Evolutionary conservation across 1,284 basidiomycete genomes (phyloP), one percentile per base, ranked within the genome.

Genomic region (Heterobasidion parviporum): DNA sequence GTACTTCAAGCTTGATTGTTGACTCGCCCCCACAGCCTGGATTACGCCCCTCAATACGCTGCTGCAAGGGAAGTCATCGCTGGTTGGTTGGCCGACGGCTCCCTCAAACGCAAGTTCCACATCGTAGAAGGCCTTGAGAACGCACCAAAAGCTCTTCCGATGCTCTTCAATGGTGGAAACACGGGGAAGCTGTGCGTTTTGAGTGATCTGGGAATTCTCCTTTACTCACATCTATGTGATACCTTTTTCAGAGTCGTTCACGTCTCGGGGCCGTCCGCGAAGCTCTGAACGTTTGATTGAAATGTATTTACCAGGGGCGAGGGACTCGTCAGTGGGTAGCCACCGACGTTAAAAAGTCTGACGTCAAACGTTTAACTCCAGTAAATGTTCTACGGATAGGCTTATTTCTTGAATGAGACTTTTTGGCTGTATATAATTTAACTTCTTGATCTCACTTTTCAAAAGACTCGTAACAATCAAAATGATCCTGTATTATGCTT

Each of bases 41-140:
- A 91, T 68, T 93, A 92, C 67, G 75, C 64, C 1, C 59, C 72
- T 1, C 74, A 79, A 59, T 89, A 72, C 63, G 73, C 76, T 5
- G 74, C 68, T 45, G 88, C 84, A 1, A 71, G 78, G 41, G 66
- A 70, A 47, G 81, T 84, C 60, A 70, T 91, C 51, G 73, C 77
- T 0, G 67, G 72, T 33, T 82, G 79, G 61, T 70, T 90, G 8
- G 67, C 69, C 38, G 80, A 82, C 54, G 92, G 92, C n/a, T 80
- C 85, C 54, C 72, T 97, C 60, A 88, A 92, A 67, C 80, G 89
- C 50, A 86, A 87, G 61, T 94, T 92, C 72, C 87, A 92, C 63
- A 72, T 93, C 46, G 79, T 89, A 1, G 76, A 89, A 55, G 90
- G 89, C 0, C 71, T 94, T 35, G 81, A 87, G 58, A 80, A 84